A percentile compares a stretch with the other conserved stretches of the same genome.
phyloP scores from a whole-genome alignment of 495 filamentous ascomycete genomes.

The Tuber brumale region DNA sequence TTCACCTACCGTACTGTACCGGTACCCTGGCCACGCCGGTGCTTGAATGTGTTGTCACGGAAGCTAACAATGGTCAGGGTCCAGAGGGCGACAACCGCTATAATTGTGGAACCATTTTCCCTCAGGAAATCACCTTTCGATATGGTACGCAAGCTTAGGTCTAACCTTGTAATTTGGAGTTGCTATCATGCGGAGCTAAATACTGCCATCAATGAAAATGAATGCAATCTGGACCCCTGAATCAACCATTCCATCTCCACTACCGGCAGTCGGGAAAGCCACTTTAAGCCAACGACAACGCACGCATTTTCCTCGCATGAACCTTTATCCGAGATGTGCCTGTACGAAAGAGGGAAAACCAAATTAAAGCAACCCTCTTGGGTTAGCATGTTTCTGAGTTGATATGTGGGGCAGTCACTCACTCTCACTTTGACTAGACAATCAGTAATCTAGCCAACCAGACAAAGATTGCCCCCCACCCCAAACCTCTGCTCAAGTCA shows the following conservation, averaged over 20 bases:
- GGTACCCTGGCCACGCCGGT: not conserved
- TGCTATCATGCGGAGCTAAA: not conserved
- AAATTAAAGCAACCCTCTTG: not conserved
- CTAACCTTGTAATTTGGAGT: not conserved
- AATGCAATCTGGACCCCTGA: not conserved
- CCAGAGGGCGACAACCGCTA: not conserved
- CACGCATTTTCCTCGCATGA: not conserved
- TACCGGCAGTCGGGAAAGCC: not conserved
- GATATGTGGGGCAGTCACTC: slow-evolving; percentile 17
- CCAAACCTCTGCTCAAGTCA: slow-evolving; percentile 15
- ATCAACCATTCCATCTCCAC: not conserved
- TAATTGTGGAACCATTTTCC: not conserved
- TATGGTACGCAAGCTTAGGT: not conserved
- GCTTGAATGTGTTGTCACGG: not conserved
- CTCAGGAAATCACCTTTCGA: not conserved
- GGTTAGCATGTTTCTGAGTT: not conserved
- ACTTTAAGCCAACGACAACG: not conserved
- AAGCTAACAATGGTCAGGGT: not conserved
- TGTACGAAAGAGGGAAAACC: not conserved
- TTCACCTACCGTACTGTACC: not conserved
- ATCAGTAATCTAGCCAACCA: slow-evolving; percentile 19
- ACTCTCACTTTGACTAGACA: slow-evolving; percentile 30
- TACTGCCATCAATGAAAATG: not conserved
- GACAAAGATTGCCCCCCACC: slow-evolving; percentile 12
- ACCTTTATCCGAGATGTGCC: not conserved